Base-by-base conservation (phyloP, 768 basidiomycete genomes). In the Calocybe indica region DNA sequence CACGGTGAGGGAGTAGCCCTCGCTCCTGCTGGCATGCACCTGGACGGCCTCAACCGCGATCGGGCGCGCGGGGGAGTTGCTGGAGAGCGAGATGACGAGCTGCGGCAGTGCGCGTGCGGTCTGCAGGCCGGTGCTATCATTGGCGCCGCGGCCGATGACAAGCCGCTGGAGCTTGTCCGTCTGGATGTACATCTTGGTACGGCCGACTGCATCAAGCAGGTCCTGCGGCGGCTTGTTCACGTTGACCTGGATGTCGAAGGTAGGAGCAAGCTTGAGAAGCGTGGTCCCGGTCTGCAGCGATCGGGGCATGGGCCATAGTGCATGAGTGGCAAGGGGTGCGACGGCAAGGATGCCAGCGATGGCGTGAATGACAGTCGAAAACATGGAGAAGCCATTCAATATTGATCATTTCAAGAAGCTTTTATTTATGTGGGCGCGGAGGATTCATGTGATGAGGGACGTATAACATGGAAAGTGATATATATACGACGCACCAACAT, bases 101-200 rank as follows among this genome's bases (percentile, higher is more conserved):
- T 60, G 59, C 4, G 65, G 54, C 11, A 86, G 61, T 1, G 61
- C 56, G 15, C 66, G 64, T 1, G 82, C 80, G 8, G 54, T 54
- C 13, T 47, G 47, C 49, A 82, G 51, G 6, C 61, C 58, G 6
- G 46, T 40, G 2, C 61, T 66, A 55, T 83, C 78, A 6, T 65
- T 68, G 2, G 72, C 61, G 2, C 82, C 83, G 41, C 83, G 79
- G 11, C 79, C 80, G 22, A 80, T 71, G 33, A 78, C 70, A 36
- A 88, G 76, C 9, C 79, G 67, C 50, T 75, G 71, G 15, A 83
- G 76, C 54, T 79, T 75, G 61, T 87, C 86, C 5, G 65, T 72
- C 12, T 55, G 46, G 22, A 85, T 52, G 50, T 60, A 69, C 2
- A 46, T 36, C 49, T 69, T 71, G 0, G 82, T 77, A 37, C 75